Conservation (phyloP, 345 rosid genomes). For the Streptanthus diversifolius region DNA sequence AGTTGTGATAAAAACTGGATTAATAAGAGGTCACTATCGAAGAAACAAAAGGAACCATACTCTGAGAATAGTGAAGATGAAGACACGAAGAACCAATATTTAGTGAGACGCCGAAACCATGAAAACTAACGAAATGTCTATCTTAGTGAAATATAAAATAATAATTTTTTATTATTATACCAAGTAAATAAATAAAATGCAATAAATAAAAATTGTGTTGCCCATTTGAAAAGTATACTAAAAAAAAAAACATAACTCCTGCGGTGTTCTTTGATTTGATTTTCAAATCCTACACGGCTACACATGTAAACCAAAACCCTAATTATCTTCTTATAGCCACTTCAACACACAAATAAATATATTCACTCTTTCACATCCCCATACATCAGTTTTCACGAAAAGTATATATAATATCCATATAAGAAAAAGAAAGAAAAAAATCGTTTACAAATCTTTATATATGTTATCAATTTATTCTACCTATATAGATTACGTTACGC, state of each 20-base stretch:
- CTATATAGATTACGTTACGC: conserved; percentile 22
- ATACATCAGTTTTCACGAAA: conserved; percentile 2
- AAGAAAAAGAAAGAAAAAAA: background rate
- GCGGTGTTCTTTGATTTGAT: background rate
- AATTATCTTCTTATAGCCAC: background rate
- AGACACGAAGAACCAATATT: background rate
- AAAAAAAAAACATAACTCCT: background rate
- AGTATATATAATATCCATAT: background rate
- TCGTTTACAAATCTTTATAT: conserved; percentile 17
- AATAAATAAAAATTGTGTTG: background rate
- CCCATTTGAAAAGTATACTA: background rate
- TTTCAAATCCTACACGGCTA: background rate
- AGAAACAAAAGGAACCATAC: background rate
- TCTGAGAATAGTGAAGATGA: background rate
- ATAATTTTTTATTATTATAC: background rate
- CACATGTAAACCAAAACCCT: conserved; percentile 1
- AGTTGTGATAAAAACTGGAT: background rate
- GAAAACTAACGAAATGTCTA: background rate
- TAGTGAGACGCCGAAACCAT: background rate
- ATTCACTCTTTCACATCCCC: conserved; percentile 21
- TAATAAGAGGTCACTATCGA: background rate
- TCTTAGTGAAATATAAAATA: background rate
- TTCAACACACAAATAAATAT: background rate
- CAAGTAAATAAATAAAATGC: background rate
- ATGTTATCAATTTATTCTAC: conserved; percentile 23